These are phyloP conservation scores for Leucosporidium creatinivorum DNA, from an alignment of 768 basidiomycete genomes.

Conservation along the genomic window DNA sequence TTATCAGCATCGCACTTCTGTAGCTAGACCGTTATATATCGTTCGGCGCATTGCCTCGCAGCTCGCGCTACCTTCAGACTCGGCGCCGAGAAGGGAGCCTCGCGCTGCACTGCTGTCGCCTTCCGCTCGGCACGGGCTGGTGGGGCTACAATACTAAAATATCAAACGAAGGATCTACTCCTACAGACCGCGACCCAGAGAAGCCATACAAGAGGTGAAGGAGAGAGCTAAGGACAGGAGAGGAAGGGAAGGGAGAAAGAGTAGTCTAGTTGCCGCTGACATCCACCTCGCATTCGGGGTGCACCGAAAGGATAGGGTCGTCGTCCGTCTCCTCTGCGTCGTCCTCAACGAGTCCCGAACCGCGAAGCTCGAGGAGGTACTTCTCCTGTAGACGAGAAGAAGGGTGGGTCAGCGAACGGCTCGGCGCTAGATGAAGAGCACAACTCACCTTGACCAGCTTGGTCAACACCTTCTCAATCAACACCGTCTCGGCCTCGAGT, in stretches of 20 bases:
- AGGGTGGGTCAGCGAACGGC: too few relatives aligned
- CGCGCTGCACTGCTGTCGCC: too few relatives aligned
- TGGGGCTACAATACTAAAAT: too few relatives aligned
- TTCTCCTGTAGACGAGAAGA: constrained; percentile 23
- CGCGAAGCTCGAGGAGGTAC: constrained; percentile 37
- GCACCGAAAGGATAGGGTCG: constrained; percentile 33
- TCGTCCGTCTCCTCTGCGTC: constrained; percentile 9
- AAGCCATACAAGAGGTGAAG: not conserved
- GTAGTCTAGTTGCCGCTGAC: too few relatives aligned
- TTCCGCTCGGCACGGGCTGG: too few relatives aligned
- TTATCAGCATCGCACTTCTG: too few relatives aligned
- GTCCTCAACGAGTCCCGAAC: constrained; percentile 6
- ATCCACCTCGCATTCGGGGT: constrained; percentile 35
- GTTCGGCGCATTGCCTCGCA: too few relatives aligned
- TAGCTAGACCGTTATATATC: too few relatives aligned
- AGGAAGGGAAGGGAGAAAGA: too few relatives aligned
- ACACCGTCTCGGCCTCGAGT: constrained; percentile 80
- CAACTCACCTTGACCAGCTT: constrained; percentile 71
- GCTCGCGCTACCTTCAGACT: too few relatives aligned
- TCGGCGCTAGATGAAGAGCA: not conserved
- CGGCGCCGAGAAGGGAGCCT: too few relatives aligned
- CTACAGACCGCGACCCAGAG: not conserved
- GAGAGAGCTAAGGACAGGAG: too few relatives aligned
- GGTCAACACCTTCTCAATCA: constrained; percentile 78
- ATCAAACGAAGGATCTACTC: not conserved